phyloP scores from a whole-genome alignment of 1,284 basidiomycete species.

The Trametes polyzona region DNA sequence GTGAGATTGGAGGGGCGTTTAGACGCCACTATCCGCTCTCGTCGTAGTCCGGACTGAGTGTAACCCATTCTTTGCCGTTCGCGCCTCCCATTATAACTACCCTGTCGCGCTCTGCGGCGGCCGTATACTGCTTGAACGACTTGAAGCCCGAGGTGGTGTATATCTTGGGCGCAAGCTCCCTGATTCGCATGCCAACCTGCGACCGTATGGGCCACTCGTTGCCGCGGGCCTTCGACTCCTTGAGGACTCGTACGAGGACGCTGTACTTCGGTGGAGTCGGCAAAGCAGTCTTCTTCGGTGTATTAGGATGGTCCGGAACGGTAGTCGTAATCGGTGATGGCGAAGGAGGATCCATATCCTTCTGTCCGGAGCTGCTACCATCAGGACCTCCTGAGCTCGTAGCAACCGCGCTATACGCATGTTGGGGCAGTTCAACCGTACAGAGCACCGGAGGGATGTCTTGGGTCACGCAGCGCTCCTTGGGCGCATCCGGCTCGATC shows the following conservation, averaged over 20 bases:
- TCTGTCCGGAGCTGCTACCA: too few relatives aligned
- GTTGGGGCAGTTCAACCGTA: too few relatives aligned
- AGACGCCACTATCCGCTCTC: too few relatives aligned
- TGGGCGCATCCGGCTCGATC: too few relatives aligned
- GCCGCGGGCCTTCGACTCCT: background rate
- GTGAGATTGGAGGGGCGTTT: too few relatives aligned
- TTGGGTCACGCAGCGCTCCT: too few relatives aligned
- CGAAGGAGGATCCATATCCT: too few relatives aligned
- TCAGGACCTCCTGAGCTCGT: too few relatives aligned
- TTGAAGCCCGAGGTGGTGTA: conserved; percentile 48
- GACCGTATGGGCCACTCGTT: conserved; percentile 41
- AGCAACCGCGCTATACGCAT: too few relatives aligned
- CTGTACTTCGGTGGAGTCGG: background rate
- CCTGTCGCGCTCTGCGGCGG: conserved; percentile 47
- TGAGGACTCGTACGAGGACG: background rate
- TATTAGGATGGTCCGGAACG: background rate
- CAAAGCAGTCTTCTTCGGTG: background rate
- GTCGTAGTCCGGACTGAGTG: conserved; percentile 33
- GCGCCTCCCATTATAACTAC: conserved; percentile 53
- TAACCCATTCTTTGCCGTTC: conserved; percentile 50
- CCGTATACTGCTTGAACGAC: conserved; percentile 49
- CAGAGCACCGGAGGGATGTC: too few relatives aligned
- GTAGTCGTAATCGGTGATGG: background rate
- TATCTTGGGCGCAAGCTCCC: conserved; percentile 37
- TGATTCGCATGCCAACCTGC: conserved; percentile 41